Evolutionary conservation across 306 rosid species (phyloP).

Genomic region (Cyamopsis tetragonoloba): DNA sequence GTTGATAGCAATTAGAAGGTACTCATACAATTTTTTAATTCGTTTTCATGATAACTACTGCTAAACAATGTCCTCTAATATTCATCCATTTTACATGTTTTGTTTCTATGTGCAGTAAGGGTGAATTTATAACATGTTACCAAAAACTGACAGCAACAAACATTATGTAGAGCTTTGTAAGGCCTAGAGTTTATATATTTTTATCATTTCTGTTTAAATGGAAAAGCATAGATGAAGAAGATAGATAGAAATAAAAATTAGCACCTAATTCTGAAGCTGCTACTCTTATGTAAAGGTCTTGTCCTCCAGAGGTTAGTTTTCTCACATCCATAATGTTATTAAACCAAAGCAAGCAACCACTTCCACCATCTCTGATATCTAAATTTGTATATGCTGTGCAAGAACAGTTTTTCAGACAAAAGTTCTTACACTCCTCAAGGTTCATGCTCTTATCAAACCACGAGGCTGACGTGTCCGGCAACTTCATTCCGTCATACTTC

Average conservation of each 20-base stretch:
- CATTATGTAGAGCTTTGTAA: not conserved
- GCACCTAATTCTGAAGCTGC: constrained; percentile 35
- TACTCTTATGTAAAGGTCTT: constrained; percentile 33
- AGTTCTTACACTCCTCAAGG: constrained; percentile 26
- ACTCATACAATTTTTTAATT: not conserved
- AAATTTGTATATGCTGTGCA: constrained; percentile 37
- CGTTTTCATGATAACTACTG: not conserved
- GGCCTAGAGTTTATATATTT: not conserved
- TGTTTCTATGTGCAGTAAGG: not conserved
- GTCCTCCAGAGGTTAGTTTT: constrained; percentile 24
- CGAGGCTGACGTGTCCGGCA: constrained; percentile 28
- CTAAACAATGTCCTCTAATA: not conserved
- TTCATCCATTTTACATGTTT: not conserved
- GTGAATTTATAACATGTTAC: not conserved
- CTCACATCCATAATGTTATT: constrained; percentile 25
- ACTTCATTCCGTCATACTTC: not conserved
- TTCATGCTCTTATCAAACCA: constrained; percentile 27
- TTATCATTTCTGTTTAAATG: not conserved
- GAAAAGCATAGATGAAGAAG: not conserved
- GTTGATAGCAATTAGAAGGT: not conserved
- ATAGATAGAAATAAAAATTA: not conserved
- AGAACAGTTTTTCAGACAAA: constrained; percentile 30
- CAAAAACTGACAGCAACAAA: not conserved
- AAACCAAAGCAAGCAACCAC: constrained; percentile 52
- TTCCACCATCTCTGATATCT: constrained; percentile 28